Percentiles rank a stretch among this genome's conserved stretches.
These are phyloP conservation scores for Erigeron philadelphicus DNA, from an alignment of 140 eudicot species.

Conservation along the genomic window DNA sequence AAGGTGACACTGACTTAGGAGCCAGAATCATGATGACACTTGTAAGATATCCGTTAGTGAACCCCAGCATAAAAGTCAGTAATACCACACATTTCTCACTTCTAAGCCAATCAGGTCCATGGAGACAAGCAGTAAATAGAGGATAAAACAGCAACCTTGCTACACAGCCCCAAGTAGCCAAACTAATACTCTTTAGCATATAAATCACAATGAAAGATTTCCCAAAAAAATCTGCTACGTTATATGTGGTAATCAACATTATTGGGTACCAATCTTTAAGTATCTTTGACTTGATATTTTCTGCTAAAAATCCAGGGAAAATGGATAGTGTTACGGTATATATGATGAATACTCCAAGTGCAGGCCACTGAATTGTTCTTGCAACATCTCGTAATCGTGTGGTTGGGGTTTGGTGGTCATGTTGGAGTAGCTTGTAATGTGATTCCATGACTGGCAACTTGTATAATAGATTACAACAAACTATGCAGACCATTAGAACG, in stretches of 20 bases:
- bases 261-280: slow-evolving; percentile 45
- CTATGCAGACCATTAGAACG: slow-evolving; percentile 42
- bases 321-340: slow-evolving; percentile 4
- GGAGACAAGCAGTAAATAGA: slow-evolving; percentile 46
- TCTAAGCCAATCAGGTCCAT: slow-evolving; percentile 62
- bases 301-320: slow-evolving; percentile 11
- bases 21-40: slow-evolving; percentile 68
- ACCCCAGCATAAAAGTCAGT: slow-evolving; percentile 56
- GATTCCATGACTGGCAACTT: slow-evolving; percentile 53
- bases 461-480: slow-evolving; percentile 44
- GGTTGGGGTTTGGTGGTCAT: slow-evolving; percentile 24
- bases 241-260: slow-evolving; percentile 7
- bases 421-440: slow-evolving; percentile 33
- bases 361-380: slow-evolving; percentile 48
- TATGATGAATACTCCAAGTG: slow-evolving; percentile 48
- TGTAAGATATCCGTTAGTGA: slow-evolving; percentile 67
- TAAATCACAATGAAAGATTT: slow-evolving; percentile 43
- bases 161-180: slow-evolving; percentile 53
- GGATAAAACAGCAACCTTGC: slow-evolving; percentile 62
- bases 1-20: slow-evolving; percentile 49
- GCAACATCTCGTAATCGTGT: slow-evolving; percentile 40
- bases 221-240: slow-evolving; percentile 26
- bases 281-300: slow-evolving; percentile 24
- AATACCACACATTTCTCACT: slow-evolving; percentile 42
- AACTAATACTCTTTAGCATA: slow-evolving; percentile 26